These are phyloP conservation scores for Cicer bijugum DNA, from an alignment of 306 rosid genomes.

Conservation along the genomic window DNA sequence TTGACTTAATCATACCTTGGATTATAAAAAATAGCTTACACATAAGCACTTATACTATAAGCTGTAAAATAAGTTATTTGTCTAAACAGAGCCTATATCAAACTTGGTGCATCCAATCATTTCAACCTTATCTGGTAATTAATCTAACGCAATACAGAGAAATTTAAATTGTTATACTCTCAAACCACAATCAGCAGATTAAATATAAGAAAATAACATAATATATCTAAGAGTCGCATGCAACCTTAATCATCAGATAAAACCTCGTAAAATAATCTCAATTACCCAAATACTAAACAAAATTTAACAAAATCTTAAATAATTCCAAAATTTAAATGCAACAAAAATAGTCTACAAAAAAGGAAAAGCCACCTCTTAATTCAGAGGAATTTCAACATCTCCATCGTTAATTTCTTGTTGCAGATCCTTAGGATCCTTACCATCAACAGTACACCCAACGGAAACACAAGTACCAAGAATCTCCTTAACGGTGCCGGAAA, in stretches of 20 bases:
- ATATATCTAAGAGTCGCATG: not conserved
- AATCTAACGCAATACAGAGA: not conserved
- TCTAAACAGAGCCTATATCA: too few species aligned
- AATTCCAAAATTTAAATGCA: conserved; percentile 32
- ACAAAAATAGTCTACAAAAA: not conserved
- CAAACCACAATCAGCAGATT: not conserved
- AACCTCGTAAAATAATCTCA: conserved; percentile 44
- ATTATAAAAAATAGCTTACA: too few species aligned
- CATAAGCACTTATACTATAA: too few species aligned
- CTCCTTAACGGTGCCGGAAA: conserved; percentile 70
- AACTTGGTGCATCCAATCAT: too few species aligned
- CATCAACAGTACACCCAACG: conserved; percentile 83
- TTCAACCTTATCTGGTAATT: not conserved
- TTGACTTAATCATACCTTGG: too few species aligned
- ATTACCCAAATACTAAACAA: conserved; percentile 34
- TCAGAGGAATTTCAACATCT: conserved; percentile 72
- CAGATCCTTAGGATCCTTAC: conserved; percentile 74
- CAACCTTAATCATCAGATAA: conserved; percentile 20
- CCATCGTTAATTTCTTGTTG: conserved; percentile 76
- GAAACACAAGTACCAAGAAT: conserved; percentile 80
- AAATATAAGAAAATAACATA: not conserved
- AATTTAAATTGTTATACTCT: not conserved
- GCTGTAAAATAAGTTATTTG: too few species aligned
- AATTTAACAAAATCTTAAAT: conserved; percentile 32
- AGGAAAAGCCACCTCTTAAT: conserved; percentile 42